A percentile compares a stretch with the other conserved stretches of the same genome.
Conservation (phyloP, 768 basidiomycete genomes). For the Amyloporia xantha region DNA sequence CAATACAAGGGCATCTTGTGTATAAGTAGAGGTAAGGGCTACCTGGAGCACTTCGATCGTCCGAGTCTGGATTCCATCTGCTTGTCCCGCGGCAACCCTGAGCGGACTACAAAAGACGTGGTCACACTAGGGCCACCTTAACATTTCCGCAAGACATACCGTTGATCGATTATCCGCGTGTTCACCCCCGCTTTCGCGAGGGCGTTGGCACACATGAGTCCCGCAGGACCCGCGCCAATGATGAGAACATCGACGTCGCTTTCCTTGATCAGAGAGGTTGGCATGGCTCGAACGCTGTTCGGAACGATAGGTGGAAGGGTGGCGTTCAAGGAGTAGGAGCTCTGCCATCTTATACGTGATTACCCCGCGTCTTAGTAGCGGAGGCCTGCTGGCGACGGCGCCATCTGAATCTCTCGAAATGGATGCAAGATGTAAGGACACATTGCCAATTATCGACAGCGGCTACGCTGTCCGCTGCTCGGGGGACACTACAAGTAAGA, state of each 20-base stretch:
- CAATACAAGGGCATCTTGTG: not conserved
- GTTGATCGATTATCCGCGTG: constrained; percentile 56
- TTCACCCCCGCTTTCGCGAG: constrained; percentile 50
- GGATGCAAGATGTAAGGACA: not conserved
- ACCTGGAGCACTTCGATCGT: constrained; percentile 49
- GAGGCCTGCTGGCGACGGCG: not conserved
- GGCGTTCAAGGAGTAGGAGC: too few relatives aligned
- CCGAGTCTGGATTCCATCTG: constrained; percentile 50
- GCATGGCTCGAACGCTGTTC: not conserved
- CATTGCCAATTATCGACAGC: too few relatives aligned
- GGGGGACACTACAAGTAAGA: too few relatives aligned
- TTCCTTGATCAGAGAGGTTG: constrained; percentile 19
- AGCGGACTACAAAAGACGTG: constrained; percentile 21
- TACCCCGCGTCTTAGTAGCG: not conserved
- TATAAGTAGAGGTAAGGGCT: too few relatives aligned
- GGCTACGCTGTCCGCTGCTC: not conserved
- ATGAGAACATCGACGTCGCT: constrained; percentile 53
- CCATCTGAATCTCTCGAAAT: not conserved
- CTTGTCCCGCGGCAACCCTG: constrained; percentile 41
- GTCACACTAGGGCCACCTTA: constrained; percentile 37
- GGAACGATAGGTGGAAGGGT: not conserved
- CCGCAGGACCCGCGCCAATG: constrained; percentile 54
- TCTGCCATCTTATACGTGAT: too few relatives aligned
- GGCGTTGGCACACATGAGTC: constrained; percentile 66
- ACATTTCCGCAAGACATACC: too few relatives aligned